These are phyloP conservation scores for Kwoniella dendrophila DNA, from an alignment of 768 basidiomycete genomes.

Conservation along the genomic window DNA sequence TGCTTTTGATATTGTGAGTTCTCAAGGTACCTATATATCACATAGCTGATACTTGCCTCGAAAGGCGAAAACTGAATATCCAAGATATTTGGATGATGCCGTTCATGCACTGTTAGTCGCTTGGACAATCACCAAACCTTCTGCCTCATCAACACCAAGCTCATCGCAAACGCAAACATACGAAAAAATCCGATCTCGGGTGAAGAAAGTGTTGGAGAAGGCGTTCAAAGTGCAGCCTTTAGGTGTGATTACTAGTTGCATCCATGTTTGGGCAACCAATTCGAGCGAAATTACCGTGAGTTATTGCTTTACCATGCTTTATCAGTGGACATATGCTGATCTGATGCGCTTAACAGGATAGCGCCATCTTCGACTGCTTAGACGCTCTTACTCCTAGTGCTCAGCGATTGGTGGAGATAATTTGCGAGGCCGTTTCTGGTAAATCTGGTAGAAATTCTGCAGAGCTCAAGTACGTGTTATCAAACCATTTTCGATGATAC, in stretches of 20 bases:
- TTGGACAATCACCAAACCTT: conserved; percentile 61
- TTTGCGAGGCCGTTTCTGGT: conserved; percentile 68
- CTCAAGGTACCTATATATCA: no score
- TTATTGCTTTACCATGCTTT: not conserved
- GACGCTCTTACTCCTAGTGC: conserved; percentile 81
- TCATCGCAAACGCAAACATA: conserved; percentile 61
- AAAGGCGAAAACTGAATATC: conserved; percentile 66
- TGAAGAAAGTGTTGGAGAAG: conserved; percentile 78
- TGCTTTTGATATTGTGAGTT: conserved; percentile 14
- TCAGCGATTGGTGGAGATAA: conserved; percentile 81
- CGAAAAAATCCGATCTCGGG: conserved; percentile 67
- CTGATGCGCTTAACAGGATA: conserved; percentile 22
- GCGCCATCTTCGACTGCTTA: conserved; percentile 68
- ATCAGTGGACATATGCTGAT: not conserved
- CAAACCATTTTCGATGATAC: not conserved
- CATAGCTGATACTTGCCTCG: no score
- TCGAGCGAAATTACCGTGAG: conserved; percentile 57
- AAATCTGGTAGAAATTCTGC: conserved; percentile 16
- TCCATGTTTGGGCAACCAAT: conserved; percentile 72
- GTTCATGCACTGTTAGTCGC: conserved; percentile 75
- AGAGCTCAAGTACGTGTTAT: conserved; percentile 8
- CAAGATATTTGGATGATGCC: conserved; percentile 73
- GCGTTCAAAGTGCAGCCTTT: conserved; percentile 76
- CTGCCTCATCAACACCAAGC: conserved; percentile 9
- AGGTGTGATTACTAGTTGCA: conserved; percentile 79